phyloP scores from a whole-genome alignment of 805 yeast species.

The Naumovozyma baii region DNA sequence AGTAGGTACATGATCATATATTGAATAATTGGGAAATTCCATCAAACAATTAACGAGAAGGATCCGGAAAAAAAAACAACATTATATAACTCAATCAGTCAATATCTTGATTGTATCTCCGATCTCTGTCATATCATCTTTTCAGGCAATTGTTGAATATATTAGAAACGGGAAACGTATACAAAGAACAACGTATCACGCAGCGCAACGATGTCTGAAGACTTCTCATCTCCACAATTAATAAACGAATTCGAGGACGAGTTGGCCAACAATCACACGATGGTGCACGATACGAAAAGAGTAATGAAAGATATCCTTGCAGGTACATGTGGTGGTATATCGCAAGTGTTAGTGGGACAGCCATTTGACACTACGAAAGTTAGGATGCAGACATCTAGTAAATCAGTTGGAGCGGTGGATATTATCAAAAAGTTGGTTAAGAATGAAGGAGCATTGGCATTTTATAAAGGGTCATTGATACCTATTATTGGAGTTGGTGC shows the following conservation, averaged over 20 bases:
- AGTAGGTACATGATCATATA: too few relatives aligned
- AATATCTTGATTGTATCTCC: too few relatives aligned
- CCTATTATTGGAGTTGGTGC: constrained; percentile 97
- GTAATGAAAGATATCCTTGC: constrained; percentile 66
- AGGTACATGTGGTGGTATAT: constrained; percentile 92
- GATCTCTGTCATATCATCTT: too few relatives aligned
- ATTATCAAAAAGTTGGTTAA: constrained; percentile 61
- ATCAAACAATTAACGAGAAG: too few relatives aligned
- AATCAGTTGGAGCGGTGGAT: constrained; percentile 60
- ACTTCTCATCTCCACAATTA: not conserved
- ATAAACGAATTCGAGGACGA: not conserved
- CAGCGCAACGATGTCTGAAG: not conserved
- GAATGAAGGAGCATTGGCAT: constrained; percentile 78
- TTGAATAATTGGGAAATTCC: too few relatives aligned
- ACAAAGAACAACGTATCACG: too few relatives aligned
- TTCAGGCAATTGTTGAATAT: too few relatives aligned
- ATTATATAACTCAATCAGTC: too few relatives aligned
- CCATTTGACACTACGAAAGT: constrained; percentile 95
- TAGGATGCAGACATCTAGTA: constrained; percentile 78
- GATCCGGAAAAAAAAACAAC: too few relatives aligned
- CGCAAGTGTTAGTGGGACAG: constrained; percentile 92
- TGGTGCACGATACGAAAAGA: constrained; percentile 1
- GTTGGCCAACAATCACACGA: not conserved
- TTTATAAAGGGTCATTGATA: constrained; percentile 88
- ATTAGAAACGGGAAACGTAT: too few relatives aligned